phyloP scores from a whole-genome alignment of 2,329 filamentous ascomycete genomes.

The Venturia asperata region DNA sequence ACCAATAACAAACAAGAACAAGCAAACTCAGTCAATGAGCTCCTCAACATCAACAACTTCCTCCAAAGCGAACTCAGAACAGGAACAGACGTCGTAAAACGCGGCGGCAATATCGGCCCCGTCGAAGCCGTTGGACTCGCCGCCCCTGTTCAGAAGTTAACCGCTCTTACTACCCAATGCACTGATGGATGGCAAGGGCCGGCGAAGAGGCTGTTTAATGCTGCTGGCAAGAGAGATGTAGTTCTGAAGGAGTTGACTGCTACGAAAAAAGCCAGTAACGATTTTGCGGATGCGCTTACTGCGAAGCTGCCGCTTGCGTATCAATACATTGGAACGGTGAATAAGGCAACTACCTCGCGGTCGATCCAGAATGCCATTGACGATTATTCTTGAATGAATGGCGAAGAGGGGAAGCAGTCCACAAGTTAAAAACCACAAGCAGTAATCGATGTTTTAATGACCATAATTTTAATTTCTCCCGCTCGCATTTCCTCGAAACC shows the following conservation, averaged over 20 bases:
- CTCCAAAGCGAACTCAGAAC: background rate
- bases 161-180: background rate
- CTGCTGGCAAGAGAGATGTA: background rate
- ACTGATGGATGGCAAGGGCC: conserved; percentile 6
- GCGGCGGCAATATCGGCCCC: background rate
- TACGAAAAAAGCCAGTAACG: background rate
- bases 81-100: background rate
- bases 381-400: background rate
- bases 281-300: background rate
- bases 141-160: background rate
- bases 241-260: background rate
- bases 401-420: background rate
- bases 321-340: background rate
- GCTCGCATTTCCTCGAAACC: too few relatives aligned
- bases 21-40: background rate
- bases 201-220: background rate
- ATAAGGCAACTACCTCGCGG: background rate
- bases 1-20: background rate
- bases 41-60: background rate
- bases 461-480: too few relatives aligned
- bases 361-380: background rate
- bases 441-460: too few relatives aligned
- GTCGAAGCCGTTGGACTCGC: background rate
- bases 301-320: background rate
- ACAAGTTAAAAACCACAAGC: too few relatives aligned